Evolutionary conservation across 306 rosid genomes (phyloP).

Genomic region (Purshia tridentata): DNA sequence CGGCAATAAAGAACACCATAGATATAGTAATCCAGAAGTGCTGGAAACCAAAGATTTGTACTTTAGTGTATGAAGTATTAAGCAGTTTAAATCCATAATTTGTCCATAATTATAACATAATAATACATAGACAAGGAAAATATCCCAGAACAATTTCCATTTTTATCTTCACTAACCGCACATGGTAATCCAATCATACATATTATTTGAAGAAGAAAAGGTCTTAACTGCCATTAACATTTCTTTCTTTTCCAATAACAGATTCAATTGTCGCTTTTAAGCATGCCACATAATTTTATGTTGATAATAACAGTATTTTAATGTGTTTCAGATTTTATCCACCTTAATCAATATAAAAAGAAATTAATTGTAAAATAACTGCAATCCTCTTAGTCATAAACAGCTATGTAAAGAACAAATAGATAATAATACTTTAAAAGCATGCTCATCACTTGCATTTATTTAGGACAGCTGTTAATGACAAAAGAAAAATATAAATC

Average conservation of each 20-base stretch:
- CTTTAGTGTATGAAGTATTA: constrained; percentile 28
- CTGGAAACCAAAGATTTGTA: constrained; percentile 44
- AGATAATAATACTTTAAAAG: not conserved
- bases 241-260: not conserved
- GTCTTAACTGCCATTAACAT: not conserved
- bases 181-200: not conserved
- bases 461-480: constrained; percentile 1
- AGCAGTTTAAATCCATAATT: not conserved
- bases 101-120: not conserved
- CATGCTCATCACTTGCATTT: not conserved
- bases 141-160: not conserved
- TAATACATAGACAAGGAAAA: not conserved
- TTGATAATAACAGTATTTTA: not conserved
- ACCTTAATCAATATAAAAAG: not conserved
- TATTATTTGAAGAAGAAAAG: not conserved
- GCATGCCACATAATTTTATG: not conserved
- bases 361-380: not conserved
- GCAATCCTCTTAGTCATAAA: constrained; percentile 7
- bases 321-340: not conserved
- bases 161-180: not conserved
- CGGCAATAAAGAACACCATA: constrained; percentile 95
- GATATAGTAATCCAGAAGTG: constrained; percentile 99
- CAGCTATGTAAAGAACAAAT: not conserved
- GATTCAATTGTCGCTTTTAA: not conserved
- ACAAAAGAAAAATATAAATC: constrained; percentile 8